phyloP scores from a whole-genome alignment of 2,329 filamentous ascomycete species.

The Parascedosporium putredinis region DNA sequence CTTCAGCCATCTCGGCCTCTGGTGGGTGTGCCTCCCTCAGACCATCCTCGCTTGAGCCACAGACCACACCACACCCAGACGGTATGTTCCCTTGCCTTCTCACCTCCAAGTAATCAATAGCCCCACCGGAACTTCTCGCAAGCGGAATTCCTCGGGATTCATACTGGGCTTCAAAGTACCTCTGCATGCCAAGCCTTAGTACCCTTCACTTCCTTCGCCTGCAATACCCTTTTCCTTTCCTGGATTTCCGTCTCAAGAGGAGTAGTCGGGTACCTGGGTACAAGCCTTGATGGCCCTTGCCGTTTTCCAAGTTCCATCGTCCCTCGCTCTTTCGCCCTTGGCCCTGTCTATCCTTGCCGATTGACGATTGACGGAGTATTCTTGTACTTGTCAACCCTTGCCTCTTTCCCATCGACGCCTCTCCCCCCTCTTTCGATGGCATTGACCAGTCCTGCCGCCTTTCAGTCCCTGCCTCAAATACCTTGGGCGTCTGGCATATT shows the following conservation, averaged over 20 bases:
- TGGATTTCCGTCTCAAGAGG: not conserved
- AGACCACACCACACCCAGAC: not conserved
- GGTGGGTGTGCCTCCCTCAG: not conserved
- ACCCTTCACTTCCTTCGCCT: not conserved
- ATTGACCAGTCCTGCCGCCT: slow-evolving; percentile 8
- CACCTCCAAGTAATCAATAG: slow-evolving; percentile 2
- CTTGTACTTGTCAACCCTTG: not conserved
- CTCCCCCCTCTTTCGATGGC: not conserved
- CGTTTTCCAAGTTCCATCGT: not conserved
- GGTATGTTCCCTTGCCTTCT: not conserved
- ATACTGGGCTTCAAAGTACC: slow-evolving; percentile 6
- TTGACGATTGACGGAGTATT: not conserved
- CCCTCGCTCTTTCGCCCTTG: not conserved
- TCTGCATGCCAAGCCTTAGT: slow-evolving; percentile 3
- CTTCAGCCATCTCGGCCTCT: too few relatives aligned
- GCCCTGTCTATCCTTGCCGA: not conserved
- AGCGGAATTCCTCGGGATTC: slow-evolving; percentile 1
- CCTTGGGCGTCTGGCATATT: not conserved
- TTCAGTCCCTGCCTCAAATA: slow-evolving; percentile 27
- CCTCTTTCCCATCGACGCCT: not conserved
- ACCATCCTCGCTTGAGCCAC: not conserved
- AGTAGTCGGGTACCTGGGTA: not conserved
- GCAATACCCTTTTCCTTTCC: not conserved
- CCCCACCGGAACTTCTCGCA: not conserved
- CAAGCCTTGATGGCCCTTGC: not conserved